phyloP scores from a whole-genome alignment of 2,329 filamentous ascomycete genomes.

The Amesomyces nigricolor region DNA sequence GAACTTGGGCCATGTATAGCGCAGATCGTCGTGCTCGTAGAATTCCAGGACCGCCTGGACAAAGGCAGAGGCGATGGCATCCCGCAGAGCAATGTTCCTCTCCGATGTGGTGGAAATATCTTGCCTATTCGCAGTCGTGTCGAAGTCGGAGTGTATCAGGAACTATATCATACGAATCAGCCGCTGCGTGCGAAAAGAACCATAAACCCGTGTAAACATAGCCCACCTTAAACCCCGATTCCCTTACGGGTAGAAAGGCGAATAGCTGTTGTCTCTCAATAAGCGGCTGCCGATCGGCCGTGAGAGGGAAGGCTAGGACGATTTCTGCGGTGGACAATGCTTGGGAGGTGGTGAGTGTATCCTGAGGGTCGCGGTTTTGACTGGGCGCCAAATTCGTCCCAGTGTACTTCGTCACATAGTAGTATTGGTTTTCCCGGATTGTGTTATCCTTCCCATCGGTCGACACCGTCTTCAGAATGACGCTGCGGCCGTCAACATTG shows the following conservation, averaged over 20 bases:
- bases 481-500: neutral
- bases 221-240: neutral
- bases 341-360: too few relatives aligned
- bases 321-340: neutral
- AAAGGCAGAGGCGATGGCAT: neutral
- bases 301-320: neutral
- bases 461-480: neutral
- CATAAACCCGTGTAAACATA: neutral
- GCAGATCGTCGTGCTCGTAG: neutral
- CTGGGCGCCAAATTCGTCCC: neutral
- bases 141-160: conserved; percentile 4
- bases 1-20: neutral
- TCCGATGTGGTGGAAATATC: neutral
- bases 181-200: too few relatives aligned
- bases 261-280: neutral
- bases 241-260: neutral
- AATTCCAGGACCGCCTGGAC: neutral
- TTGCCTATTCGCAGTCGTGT: neutral
- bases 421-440: neutral
- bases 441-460: neutral
- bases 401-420: neutral
- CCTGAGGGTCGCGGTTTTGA: neutral
- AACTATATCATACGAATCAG: too few relatives aligned
- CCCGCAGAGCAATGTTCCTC: neutral
- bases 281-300: neutral